These are phyloP conservation scores for Coemansia sp. DNA, from an alignment of 192 early-diverging fungal genomes.

Conservation along the genomic window DNA sequence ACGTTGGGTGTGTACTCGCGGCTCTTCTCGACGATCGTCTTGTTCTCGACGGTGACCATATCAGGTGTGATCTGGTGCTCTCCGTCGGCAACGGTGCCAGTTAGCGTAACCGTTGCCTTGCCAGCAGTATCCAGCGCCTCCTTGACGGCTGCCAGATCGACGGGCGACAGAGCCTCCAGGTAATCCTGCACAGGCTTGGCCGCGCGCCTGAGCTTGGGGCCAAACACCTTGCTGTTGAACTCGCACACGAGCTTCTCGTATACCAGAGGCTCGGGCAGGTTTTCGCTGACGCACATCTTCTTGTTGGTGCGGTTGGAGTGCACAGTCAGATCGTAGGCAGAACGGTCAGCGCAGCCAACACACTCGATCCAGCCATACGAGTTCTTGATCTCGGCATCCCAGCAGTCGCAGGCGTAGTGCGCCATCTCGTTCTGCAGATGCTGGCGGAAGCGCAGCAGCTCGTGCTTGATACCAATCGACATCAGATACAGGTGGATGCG, in stretches of 20 bases:
- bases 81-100: slow-evolving; percentile 29
- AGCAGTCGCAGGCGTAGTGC: slow-evolving; percentile 97
- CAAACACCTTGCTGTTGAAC: slow-evolving; percentile 92
- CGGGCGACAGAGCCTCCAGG: slow-evolving; percentile 60
- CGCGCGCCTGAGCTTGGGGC: slow-evolving; percentile 88
- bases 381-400: slow-evolving; percentile 97
- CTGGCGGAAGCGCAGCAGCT: slow-evolving; percentile 91
- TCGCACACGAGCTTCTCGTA: slow-evolving; percentile 78
- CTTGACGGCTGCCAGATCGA: slow-evolving; percentile 59
- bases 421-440: slow-evolving; percentile 99
- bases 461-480: slow-evolving; percentile 85
- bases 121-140: slow-evolving; percentile 27
- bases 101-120: slow-evolving; percentile 29
- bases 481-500: slow-evolving; percentile 91
- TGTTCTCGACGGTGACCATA: slow-evolving; percentile 48
- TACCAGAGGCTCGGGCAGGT: slow-evolving; percentile 76
- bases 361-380: slow-evolving; percentile 99
- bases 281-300: slow-evolving; percentile 91
- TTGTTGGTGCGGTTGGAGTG: slow-evolving; percentile 88
- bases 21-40: slow-evolving; percentile 58
- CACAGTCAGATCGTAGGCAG: slow-evolving; percentile 93
- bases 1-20: slow-evolving; percentile 98
- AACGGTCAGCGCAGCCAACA: slow-evolving; percentile 98
- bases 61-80: slow-evolving; percentile 44
- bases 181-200: slow-evolving; percentile 85